phyloP scores from a whole-genome alignment of 2,329 filamentous ascomycete species.

The Trichoderma afroharzianum region DNA sequence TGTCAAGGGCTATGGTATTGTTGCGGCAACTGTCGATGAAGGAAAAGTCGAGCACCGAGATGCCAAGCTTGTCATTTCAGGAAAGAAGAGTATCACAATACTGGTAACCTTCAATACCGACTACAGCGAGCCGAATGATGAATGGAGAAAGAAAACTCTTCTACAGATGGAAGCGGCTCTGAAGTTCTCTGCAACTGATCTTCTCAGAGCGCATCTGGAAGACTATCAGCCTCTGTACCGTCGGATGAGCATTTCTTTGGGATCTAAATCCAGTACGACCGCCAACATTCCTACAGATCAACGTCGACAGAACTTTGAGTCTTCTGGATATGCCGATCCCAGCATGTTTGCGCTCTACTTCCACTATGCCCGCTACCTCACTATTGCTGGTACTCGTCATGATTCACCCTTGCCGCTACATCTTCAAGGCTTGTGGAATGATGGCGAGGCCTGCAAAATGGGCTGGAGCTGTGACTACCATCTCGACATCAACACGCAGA shows the following conservation, averaged over 20 bases:
- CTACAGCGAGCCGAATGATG: background rate
- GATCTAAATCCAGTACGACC: background rate
- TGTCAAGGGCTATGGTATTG: slow-evolving; percentile 8
- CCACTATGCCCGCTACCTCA: slow-evolving; percentile 15
- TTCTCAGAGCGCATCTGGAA: background rate
- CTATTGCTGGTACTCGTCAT: slow-evolving; percentile 14
- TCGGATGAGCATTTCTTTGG: slow-evolving; percentile 7
- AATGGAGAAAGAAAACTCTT: background rate
- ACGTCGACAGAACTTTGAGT: background rate
- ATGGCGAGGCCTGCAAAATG: slow-evolving; percentile 17
- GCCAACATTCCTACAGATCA: background rate
- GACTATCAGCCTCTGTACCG: slow-evolving; percentile 11
- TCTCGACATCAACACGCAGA: slow-evolving; percentile 17
- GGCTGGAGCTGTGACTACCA: slow-evolving; percentile 19
- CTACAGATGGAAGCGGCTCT: slow-evolving; percentile 6
- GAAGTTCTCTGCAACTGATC: background rate
- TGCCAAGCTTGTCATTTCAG: slow-evolving; percentile 1
- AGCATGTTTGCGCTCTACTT: slow-evolving; percentile 16
- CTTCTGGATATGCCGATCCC: slow-evolving; percentile 10
- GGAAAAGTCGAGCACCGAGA: slow-evolving; percentile 1
- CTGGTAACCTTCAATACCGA: slow-evolving; percentile 13
- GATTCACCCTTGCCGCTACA: slow-evolving; percentile 14
- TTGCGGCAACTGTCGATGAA: background rate
- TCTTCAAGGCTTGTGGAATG: slow-evolving; percentile 15
- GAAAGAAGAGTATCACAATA: slow-evolving; percentile 7